A percentile compares a stretch with the other conserved stretches of the same genome.
phyloP scores from a whole-genome alignment of 768 basidiomycete genomes.

The Pholiota conissans region DNA sequence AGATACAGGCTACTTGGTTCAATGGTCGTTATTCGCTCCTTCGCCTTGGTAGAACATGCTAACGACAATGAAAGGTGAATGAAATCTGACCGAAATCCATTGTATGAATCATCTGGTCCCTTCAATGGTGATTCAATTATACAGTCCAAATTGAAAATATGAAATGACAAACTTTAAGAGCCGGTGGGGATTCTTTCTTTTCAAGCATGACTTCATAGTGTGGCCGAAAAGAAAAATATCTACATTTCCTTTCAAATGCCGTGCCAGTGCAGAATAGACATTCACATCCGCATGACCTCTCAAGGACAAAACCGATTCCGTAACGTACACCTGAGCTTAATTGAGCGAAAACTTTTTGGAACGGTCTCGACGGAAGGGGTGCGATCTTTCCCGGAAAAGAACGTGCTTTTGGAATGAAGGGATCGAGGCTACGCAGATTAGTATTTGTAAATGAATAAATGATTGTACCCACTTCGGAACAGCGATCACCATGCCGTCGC shows the following conservation, averaged over 20 bases:
- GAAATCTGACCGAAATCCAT: slow-evolving; percentile 90
- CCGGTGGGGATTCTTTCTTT: slow-evolving; percentile 42
- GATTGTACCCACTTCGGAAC: slow-evolving; percentile 72
- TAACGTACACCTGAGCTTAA: slow-evolving; percentile 83
- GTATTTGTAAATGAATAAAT: not conserved
- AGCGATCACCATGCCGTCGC: slow-evolving; percentile 78
- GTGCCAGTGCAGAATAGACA: slow-evolving; percentile 63
- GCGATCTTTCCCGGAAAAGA: slow-evolving; percentile 3
- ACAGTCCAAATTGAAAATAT: slow-evolving; percentile 8
- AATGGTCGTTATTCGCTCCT: slow-evolving; percentile 23
- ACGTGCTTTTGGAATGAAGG: slow-evolving; percentile 21
- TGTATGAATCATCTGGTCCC: slow-evolving; percentile 71
- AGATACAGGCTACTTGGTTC: slow-evolving; percentile 77
- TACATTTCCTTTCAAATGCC: slow-evolving; percentile 75
- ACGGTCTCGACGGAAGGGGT: slow-evolving; percentile 28
- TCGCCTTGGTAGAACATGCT: slow-evolving; percentile 54
- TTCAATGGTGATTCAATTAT: slow-evolving; percentile 16
- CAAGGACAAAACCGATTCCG: slow-evolving; percentile 80
- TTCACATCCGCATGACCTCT: slow-evolving; percentile 75
- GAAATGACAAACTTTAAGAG: slow-evolving; percentile 41
- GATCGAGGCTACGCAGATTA: slow-evolving; percentile 17
- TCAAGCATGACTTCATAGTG: slow-evolving; percentile 76
- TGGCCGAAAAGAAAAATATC: slow-evolving; percentile 76
- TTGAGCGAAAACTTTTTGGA: slow-evolving; percentile 80
- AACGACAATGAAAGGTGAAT: slow-evolving; percentile 90